Evolutionary conservation across 768 basidiomycete species (phyloP).

Genomic region (Psilocybe subaeruginosa): DNA sequence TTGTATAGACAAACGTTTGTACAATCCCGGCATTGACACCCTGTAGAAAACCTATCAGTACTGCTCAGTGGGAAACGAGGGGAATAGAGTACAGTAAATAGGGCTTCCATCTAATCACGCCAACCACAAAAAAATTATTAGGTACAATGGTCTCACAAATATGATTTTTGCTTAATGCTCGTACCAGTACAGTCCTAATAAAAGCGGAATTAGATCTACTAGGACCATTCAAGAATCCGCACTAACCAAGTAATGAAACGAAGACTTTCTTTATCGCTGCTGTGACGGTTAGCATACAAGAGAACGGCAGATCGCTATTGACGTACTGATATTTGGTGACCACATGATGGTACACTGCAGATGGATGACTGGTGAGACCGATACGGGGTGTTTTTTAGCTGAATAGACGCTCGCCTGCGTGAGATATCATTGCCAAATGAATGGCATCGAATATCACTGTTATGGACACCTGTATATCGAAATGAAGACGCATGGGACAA

Average conservation of each 20-base stretch:
- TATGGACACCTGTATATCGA: slow-evolving; percentile 35
- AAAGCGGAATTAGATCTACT: not conserved
- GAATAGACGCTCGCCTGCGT: slow-evolving; percentile 37
- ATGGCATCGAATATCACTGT: slow-evolving; percentile 47
- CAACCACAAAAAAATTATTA: no score
- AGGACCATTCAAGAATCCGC: not conserved
- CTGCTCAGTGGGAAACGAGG: not conserved
- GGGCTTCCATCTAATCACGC: slow-evolving; percentile 41
- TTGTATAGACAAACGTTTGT: slow-evolving; percentile 42
- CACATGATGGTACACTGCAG: slow-evolving; percentile 51
- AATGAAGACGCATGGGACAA: not conserved
- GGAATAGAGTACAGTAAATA: slow-evolving; percentile 41
- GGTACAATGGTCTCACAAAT: no score
- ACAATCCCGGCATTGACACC: slow-evolving; percentile 54
- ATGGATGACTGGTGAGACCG: slow-evolving; percentile 1
- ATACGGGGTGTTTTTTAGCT: not conserved
- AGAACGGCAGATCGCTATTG: not conserved
- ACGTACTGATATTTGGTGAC: slow-evolving; percentile 42
- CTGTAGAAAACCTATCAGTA: slow-evolving; percentile 27
- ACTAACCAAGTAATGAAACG: slow-evolving; percentile 30
- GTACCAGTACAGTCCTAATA: slow-evolving; percentile 42
- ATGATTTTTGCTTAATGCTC: slow-evolving; percentile 4
- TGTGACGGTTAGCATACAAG: not conserved
- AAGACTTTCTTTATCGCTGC: slow-evolving; percentile 27
- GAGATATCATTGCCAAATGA: slow-evolving; percentile 51